Evolutionary conservation across 345 rosid species (phyloP).

Genomic region (Nasturtium officinale): DNA sequence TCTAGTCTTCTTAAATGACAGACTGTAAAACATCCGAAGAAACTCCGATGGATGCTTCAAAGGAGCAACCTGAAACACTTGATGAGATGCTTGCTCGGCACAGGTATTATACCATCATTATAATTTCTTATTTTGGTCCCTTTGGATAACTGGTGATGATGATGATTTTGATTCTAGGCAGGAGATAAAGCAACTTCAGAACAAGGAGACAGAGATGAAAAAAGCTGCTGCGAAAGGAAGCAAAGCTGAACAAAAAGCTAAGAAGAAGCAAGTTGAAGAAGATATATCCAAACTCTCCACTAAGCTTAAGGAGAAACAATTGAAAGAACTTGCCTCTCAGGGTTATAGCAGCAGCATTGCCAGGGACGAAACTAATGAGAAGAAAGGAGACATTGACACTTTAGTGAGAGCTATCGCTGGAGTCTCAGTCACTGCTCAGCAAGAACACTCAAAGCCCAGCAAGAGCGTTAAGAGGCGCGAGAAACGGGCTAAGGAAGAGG

Average conservation of each 20-base stretch:
- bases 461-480: constrained; percentile 77
- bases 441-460: constrained; percentile 68
- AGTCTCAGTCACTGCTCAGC: constrained; percentile 61
- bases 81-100: constrained; percentile 47
- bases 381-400: constrained; percentile 65
- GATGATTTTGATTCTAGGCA: constrained; percentile 44
- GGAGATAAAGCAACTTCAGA: constrained; percentile 75
- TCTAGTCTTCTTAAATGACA: constrained; percentile 46
- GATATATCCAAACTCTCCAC: constrained; percentile 69
- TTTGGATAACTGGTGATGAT: not conserved
- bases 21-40: constrained; percentile 35
- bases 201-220: constrained; percentile 80
- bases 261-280: constrained; percentile 95
- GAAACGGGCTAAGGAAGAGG: constrained; percentile 91
- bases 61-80: constrained; percentile 31
- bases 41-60: constrained; percentile 34
- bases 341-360: constrained; percentile 53
- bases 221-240: constrained; percentile 92
- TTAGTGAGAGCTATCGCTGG: constrained; percentile 89
- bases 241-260: constrained; percentile 95
- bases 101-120: constrained; percentile 30
- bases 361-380: constrained; percentile 45
- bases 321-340: constrained; percentile 71
- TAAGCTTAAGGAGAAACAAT: constrained; percentile 73
- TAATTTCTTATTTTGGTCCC: not conserved